A percentile compares a stretch with the other conserved stretches of the same genome.
These are phyloP conservation scores for Huiozyma naganishii DNA, from an alignment of 805 yeast genomes.

Conservation along the genomic window DNA sequence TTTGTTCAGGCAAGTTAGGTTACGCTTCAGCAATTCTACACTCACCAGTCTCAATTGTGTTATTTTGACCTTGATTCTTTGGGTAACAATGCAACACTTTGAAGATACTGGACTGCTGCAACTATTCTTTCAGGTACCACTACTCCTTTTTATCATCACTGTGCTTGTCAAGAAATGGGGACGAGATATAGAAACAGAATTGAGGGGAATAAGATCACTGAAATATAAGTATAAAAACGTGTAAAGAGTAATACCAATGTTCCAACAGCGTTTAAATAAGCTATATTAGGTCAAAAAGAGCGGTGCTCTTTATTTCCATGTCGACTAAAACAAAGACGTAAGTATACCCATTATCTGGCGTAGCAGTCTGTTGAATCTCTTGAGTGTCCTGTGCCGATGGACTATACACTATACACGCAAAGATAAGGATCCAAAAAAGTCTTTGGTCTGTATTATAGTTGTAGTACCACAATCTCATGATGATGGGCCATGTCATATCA, in stretches of 20 bases:
- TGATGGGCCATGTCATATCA: no score
- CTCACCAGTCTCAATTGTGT: conserved; percentile 14
- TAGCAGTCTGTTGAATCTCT: no score
- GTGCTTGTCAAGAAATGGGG: conserved; percentile 14
- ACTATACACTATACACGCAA: no score
- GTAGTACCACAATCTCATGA: no score
- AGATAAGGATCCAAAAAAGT: no score
- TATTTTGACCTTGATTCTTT: conserved; percentile 18
- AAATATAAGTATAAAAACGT: conserved; percentile 27
- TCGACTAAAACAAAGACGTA: neutral
- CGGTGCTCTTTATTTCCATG: no score
- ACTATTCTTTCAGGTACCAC: conserved; percentile 17
- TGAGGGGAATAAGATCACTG: conserved; percentile 14
- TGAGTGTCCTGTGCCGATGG: no score
- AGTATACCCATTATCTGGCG: no score
- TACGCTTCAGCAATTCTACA: conserved; percentile 11
- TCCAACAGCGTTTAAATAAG: no score
- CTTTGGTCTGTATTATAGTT: no score
- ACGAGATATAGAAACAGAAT: conserved; percentile 14
- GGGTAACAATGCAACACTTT: conserved; percentile 16
- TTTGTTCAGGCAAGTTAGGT: conserved; percentile 7
- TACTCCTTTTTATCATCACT: conserved; percentile 14
- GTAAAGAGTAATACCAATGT: conserved; percentile 2
- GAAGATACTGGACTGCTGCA: conserved; percentile 6
- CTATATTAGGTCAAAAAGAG: no score